Base-by-base conservation (phyloP, 108 stramenopile genomes). In the Nitzschia sp. region DNA sequence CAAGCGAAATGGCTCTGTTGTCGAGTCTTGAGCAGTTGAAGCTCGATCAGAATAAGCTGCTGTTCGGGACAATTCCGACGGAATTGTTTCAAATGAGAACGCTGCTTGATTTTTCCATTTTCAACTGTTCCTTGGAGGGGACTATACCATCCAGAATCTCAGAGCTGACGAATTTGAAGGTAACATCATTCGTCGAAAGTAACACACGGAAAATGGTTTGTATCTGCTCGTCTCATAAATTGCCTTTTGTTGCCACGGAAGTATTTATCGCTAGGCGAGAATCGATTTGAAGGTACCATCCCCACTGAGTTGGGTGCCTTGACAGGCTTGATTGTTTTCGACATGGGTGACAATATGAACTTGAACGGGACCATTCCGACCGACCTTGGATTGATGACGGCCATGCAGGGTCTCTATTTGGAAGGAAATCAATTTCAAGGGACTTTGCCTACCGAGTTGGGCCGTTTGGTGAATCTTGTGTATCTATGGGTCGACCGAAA, bases 401-500 rank as follows among this genome's bases (percentile, higher is more conserved):
- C 13, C 8, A n/a, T 59, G 2, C 13, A 6, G 32, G 31, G 11
- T 31, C 58, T 42, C 11, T 42, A 11, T 42, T 42, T 42, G 38
- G 58, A 59, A 59, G 8, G 15, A 13, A 63, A 63, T 29, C 15
- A 1, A 6, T 46, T 63, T 1, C 2, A 19, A 2, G 61, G 61
- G 8, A 46, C 61, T 1, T 2, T 63, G 1, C 38, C 38, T 6
- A 63, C 61, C 2, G 55, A 74, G 42, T 28, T 66, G 21, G 55
- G 42, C 5, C 54, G 32, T 58, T 35, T 65, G 18, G 34, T 56
- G 24, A 56, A 61, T 17, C 31, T 75, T 31, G 30, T 61, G 27
- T 57, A 32, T 30, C 62, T 75, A 21, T 46, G 23, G 33, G 25
- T 74, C 19, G 17, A 42, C 28, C 56, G 31, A 26, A 74, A 74